Conservation (phyloP, 768 basidiomycete species). For the Cyathus striatus region DNA sequence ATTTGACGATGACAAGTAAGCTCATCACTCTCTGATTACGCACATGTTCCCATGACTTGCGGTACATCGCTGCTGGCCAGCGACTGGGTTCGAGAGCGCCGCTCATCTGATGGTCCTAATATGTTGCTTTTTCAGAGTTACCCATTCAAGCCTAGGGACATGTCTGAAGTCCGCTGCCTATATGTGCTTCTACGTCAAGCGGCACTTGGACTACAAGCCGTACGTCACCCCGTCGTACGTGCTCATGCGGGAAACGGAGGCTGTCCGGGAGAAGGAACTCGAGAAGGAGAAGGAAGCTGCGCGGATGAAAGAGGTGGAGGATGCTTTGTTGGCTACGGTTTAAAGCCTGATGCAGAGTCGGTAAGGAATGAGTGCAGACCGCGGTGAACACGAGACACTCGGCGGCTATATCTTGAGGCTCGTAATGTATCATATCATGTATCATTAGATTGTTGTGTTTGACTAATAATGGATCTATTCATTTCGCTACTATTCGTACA, state of each 20-base stretch:
- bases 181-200: constrained; percentile 95
- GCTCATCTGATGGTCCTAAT: not conserved
- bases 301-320: constrained; percentile 60
- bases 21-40: constrained; percentile 3
- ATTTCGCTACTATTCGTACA: too few relatives aligned
- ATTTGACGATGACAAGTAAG: constrained; percentile 91
- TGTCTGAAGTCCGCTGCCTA: constrained; percentile 77
- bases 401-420: too few relatives aligned
- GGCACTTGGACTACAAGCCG: constrained; percentile 80
- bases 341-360: too few relatives aligned
- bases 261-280: constrained; percentile 44
- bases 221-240: constrained; percentile 65
- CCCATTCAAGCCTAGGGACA: constrained; percentile 58
- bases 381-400: too few relatives aligned
- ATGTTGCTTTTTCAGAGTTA: constrained; percentile 44
- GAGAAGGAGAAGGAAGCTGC: constrained; percentile 40
- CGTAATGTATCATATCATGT: too few relatives aligned
- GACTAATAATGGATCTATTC: too few relatives aligned
- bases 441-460: too few relatives aligned
- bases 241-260: constrained; percentile 59
- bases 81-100: too few relatives aligned
- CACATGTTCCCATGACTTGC: constrained; percentile 10
- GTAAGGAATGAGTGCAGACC: too few relatives aligned
- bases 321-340: constrained; percentile 52
- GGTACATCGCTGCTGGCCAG: too few relatives aligned